phyloP scores from a whole-genome alignment of 805 yeast species.

The Ogataea polymorpha region DNA sequence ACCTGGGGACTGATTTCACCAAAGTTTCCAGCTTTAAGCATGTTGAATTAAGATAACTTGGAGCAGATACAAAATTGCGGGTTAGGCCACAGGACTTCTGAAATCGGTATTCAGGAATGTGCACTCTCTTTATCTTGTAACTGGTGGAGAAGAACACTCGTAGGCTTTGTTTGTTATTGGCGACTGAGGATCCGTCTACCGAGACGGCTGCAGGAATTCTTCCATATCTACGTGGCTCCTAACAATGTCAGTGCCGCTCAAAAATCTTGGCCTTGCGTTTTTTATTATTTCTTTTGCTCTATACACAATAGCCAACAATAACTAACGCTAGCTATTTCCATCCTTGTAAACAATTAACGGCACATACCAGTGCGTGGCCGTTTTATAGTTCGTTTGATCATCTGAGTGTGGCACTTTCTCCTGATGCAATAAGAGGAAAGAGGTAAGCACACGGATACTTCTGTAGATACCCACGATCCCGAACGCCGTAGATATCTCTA shows the following conservation, averaged over 20 bases:
- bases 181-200: background rate
- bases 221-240: background rate
- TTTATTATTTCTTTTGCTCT: background rate
- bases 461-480: background rate
- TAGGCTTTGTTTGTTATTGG: background rate
- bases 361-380: background rate
- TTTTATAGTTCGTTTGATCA: background rate
- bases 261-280: background rate
- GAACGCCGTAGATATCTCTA: background rate
- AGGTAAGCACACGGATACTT: background rate
- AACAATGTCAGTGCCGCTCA: background rate
- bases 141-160: background rate
- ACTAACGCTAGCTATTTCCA: background rate
- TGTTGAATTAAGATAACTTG: background rate
- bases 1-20: conserved; percentile 15
- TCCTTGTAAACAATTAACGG: background rate
- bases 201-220: conserved; percentile 1
- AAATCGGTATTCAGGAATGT: background rate
- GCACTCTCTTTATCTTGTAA: background rate
- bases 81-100: background rate
- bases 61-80: background rate
- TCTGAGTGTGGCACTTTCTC: background rate
- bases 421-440: background rate
- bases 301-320: background rate
- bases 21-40: conserved; percentile 11